These are phyloP conservation scores for Irpex sp. DNA, from an alignment of 1,284 basidiomycete species.

Conservation along the genomic window DNA sequence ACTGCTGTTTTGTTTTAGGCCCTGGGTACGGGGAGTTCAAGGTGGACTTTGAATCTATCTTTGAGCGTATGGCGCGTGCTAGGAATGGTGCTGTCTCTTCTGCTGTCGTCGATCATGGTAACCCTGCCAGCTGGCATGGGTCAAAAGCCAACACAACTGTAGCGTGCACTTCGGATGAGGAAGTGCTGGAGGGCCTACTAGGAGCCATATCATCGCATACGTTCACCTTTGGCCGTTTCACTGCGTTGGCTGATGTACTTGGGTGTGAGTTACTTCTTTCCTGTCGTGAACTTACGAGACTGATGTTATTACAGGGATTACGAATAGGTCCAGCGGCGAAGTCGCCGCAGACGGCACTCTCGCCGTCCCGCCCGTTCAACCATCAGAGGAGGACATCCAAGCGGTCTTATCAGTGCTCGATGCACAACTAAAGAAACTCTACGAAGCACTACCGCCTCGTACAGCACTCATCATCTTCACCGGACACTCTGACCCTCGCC, in stretches of 20 bases:
- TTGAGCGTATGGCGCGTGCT: constrained; percentile 71
- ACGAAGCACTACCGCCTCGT: constrained; percentile 67
- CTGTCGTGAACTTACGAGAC: background rate
- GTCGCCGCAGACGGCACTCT: constrained; percentile 18
- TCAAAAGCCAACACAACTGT: constrained; percentile 74
- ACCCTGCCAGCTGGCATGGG: constrained; percentile 78
- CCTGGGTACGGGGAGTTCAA: constrained; percentile 85
- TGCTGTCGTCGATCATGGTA: constrained; percentile 84
- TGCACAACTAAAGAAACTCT: constrained; percentile 55
- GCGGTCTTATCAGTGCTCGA: constrained; percentile 48
- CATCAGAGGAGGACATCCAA: background rate
- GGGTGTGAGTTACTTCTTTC: constrained; percentile 61
- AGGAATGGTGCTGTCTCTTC: constrained; percentile 44
- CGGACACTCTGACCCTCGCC: constrained; percentile 82
- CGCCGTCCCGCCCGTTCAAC: background rate
- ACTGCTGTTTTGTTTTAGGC: constrained; percentile 30
- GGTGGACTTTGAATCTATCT: constrained; percentile 81
- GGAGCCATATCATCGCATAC: constrained; percentile 64
- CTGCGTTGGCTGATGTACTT: constrained; percentile 68
- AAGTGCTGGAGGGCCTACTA: constrained; percentile 66
- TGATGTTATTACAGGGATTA: constrained; percentile 47
- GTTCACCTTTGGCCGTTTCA: constrained; percentile 80
- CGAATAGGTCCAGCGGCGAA: constrained; percentile 44
- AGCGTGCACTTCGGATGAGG: constrained; percentile 71
- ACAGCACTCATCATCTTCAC: constrained; percentile 84